Conservation (phyloP, 2,329 filamentous ascomycete species). For the Hymenoscyphus fraxineus region DNA sequence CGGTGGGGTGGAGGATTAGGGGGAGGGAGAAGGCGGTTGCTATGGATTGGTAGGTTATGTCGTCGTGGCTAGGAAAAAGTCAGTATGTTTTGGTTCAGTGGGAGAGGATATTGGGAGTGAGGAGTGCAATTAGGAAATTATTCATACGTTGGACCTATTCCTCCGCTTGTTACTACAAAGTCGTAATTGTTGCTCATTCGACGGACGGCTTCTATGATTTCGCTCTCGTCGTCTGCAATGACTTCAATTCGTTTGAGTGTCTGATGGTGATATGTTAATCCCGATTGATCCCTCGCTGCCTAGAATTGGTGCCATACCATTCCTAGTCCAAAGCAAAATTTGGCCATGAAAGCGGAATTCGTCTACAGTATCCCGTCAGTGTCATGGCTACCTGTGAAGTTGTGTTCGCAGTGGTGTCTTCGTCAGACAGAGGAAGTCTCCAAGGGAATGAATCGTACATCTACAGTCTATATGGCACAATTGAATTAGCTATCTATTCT, state of each 20-base stretch:
- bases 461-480: constrained; percentile 34
- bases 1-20: constrained; percentile 71
- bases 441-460: constrained; percentile 29
- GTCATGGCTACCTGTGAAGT: not conserved
- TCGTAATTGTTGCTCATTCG: constrained; percentile 90
- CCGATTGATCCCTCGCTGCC: constrained; percentile 50
- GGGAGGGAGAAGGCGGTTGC: constrained; percentile 80
- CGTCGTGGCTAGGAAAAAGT: constrained; percentile 67
- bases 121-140: not conserved
- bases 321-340: constrained; percentile 60
- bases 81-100: not conserved
- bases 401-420: too few species aligned
- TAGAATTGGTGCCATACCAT: constrained; percentile 50
- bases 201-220: constrained; percentile 78
- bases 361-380: constrained; percentile 43
- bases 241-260: constrained; percentile 84
- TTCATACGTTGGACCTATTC: constrained; percentile 84
- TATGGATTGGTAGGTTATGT: constrained; percentile 94
- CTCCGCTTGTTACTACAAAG: constrained; percentile 91
- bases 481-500: constrained; percentile 31
- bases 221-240: constrained; percentile 84
- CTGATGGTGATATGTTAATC: constrained; percentile 37
- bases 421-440: not conserved
- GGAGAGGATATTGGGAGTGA: not conserved
- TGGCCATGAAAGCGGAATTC: constrained; percentile 61